phyloP scores from a whole-genome alignment of 306 rosid species.

The Herpetospermum pedunculosum region DNA sequence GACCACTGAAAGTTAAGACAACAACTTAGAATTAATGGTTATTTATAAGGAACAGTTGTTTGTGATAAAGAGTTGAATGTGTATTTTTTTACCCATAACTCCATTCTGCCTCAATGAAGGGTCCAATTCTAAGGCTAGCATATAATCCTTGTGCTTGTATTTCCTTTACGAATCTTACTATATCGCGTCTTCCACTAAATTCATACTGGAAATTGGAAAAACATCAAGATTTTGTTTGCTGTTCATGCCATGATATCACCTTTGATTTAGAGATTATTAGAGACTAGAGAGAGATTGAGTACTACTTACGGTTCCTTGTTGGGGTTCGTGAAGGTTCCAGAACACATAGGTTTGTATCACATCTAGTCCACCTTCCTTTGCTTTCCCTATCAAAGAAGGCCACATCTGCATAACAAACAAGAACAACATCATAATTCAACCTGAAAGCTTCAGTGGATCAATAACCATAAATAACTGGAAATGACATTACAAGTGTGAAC shows the following conservation, averaged over 20 bases:
- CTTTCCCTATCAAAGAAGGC: conserved; percentile 61
- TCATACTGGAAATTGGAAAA: conserved; percentile 33
- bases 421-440: background rate
- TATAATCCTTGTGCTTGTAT: conserved; percentile 68
- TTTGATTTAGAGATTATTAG: background rate
- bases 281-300: background rate
- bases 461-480: too few relatives aligned
- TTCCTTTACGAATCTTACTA: conserved; percentile 60
- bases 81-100: conserved; percentile 53
- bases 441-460: too few relatives aligned
- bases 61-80: background rate
- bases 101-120: conserved; percentile 80
- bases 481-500: too few relatives aligned
- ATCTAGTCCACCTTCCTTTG: conserved; percentile 71
- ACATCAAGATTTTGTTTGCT: background rate
- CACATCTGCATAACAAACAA: conserved; percentile 47
- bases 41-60: background rate
- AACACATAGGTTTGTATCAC: conserved; percentile 81
- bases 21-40: background rate
- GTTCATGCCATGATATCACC: background rate
- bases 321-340: conserved; percentile 90
- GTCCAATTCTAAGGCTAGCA: conserved; percentile 76
- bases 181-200: conserved; percentile 51
- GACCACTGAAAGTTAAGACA: conserved; percentile 35
- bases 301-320: conserved; percentile 51